Conservation (phyloP, 768 basidiomycete genomes). For the Russula foetens region DNA sequence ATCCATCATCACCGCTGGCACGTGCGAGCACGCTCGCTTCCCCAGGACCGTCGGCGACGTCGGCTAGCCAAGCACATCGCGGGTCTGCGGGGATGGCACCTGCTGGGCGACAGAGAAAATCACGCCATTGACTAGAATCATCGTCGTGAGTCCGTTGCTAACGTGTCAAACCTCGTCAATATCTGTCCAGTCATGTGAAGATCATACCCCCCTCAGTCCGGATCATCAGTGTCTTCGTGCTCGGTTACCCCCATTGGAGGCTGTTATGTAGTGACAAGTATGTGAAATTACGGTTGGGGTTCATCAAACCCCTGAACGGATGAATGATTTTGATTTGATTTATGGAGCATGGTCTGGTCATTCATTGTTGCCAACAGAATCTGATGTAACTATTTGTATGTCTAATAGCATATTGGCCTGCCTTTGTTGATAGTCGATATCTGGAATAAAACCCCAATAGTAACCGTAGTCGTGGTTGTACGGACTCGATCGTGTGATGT, state of each 20-base stretch:
- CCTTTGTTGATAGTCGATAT: not conserved
- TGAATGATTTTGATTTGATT: no score
- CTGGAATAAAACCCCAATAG: not conserved
- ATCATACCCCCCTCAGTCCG: not conserved
- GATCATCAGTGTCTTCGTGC: not conserved
- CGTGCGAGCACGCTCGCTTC: not conserved
- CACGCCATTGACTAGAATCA: not conserved
- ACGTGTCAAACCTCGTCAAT: not conserved
- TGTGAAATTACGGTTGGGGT: not conserved
- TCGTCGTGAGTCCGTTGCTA: not conserved
- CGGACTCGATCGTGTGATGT: not conserved
- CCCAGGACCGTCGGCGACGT: conserved; percentile 2
- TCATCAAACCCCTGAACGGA: not conserved
- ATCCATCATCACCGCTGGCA: conserved; percentile 13
- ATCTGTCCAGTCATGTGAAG: not conserved
- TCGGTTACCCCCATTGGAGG: not conserved
- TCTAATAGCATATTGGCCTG: not conserved
- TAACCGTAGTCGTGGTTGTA: not conserved
- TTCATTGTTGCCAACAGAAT: conserved; percentile 1
- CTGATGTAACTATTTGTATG: not conserved
- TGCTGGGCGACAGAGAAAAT: conserved; percentile 3
- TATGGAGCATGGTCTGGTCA: not conserved
- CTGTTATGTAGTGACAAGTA: not conserved
- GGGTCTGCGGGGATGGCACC: conserved; percentile 18
- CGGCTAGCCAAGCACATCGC: not conserved